Base-by-base conservation (phyloP, 2,329 filamentous ascomycete species). In the Phyllosticta paracitricarpa region DNA sequence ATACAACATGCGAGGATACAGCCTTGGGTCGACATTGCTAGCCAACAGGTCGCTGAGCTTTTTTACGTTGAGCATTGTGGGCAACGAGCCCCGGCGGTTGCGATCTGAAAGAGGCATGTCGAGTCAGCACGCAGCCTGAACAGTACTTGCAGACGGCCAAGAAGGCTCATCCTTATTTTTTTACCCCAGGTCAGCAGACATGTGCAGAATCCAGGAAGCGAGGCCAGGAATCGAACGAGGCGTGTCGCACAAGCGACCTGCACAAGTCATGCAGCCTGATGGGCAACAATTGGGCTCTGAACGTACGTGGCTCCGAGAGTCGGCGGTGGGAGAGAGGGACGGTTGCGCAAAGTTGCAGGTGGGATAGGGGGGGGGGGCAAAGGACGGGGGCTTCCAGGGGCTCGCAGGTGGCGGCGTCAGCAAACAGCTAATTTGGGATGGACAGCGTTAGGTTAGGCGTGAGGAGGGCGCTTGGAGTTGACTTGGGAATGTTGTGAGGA, bases 1-100 rank as follows among this genome's bases (percentile, higher is more conserved):
- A 68, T 67, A 73, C 70, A 74, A 77, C 71, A 75, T 76, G 52
- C 72, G 72, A 33, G 74, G 73, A 66, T 75, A 78, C 48, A 78
- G 71, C 51, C 72, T 69, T 26, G 71, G 68, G 62, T 78, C 73
- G 53, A 72, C 72, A 67, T 79, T 78, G 60, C 73, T 72, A 48
- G 73, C 72, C 59, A 79, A 68, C 51, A 78, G 68, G 64, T 76
- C 74, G 63, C 71, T 76, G 57, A 79, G 67, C 48, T 72, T 75
- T 61, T 72, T 72, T 19, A 73, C 70, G 68, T 77, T 76, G 53
- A 79, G 68, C 77, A 79, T 79, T 25, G 54, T 69, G 63, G 56
- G 56, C 59, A 51, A 55, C 30, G 28, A 51, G 55, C 55, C 51
- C 59, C 8, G 54, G 22, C 24, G 48, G 55, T 22, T 56, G 35